Percentiles rank a stretch among this genome's conserved stretches.
Evolutionary conservation across 1,139 yeast genomes (phyloP).

Genomic region (Scheffersomyces titani): DNA sequence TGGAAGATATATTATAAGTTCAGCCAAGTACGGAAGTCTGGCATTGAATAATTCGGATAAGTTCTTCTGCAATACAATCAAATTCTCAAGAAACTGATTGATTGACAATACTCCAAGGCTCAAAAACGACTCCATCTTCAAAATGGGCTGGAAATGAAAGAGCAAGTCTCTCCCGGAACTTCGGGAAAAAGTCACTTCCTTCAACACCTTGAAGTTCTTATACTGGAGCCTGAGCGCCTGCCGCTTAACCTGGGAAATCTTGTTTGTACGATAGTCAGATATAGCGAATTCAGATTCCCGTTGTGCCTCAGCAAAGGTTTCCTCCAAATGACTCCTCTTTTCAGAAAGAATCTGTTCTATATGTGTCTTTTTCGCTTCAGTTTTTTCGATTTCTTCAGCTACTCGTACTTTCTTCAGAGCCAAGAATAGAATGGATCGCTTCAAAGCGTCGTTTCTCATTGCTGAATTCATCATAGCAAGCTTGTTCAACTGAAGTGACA

Average conservation of each 20-base stretch:
- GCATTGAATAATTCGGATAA: constrained; percentile 26
- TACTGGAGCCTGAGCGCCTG: constrained; percentile 30
- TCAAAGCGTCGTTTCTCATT: constrained; percentile 24
- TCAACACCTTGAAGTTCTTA: constrained; percentile 25
- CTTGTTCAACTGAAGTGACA: constrained; percentile 46
- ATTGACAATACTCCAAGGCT: constrained; percentile 29
- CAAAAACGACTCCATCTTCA: constrained; percentile 30
- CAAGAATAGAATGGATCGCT: constrained; percentile 17
- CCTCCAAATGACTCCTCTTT: constrained; percentile 4
- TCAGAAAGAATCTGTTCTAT: constrained; percentile 2
- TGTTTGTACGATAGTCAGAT: constrained; percentile 19
- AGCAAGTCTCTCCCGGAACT: constrained; percentile 11
- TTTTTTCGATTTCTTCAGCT: constrained; percentile 12
- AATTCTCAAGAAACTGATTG: constrained; percentile 43
- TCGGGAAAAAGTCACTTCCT: constrained; percentile 23
- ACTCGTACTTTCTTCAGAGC: constrained; percentile 16
- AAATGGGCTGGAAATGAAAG: constrained; percentile 30
- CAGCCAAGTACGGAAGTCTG: constrained; percentile 36
- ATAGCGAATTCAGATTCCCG: constrained; percentile 12
- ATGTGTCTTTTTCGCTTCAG: constrained; percentile 10
- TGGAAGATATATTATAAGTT: constrained; percentile 33
- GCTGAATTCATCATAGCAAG: constrained; percentile 32
- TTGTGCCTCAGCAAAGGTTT: constrained; percentile 8
- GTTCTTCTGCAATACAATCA: constrained; percentile 35
- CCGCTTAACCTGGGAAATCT: constrained; percentile 27